Evolutionary conservation across 805 yeast genomes (phyloP).

Genomic region (Sugiyamaella qingdaonensis): DNA sequence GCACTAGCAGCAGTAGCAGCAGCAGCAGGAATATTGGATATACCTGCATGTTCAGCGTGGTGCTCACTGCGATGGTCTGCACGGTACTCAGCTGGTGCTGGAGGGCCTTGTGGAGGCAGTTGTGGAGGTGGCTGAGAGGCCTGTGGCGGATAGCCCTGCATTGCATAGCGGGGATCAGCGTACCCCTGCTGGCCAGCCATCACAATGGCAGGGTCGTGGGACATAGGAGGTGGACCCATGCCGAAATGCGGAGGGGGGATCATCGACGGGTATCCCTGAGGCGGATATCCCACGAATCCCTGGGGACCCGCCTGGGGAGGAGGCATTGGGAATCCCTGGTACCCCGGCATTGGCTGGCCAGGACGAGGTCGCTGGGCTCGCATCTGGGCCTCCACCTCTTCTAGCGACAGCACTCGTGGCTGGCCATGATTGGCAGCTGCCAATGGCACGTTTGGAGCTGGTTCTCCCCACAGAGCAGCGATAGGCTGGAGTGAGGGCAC

Average conservation of each 20-base stretch:
- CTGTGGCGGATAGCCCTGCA: slow-evolving; percentile 7
- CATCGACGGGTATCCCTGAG: slow-evolving; percentile 10
- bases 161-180: not conserved
- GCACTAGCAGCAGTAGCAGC: slow-evolving; percentile 4
- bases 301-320: slow-evolving; percentile 11
- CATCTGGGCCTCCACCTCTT: slow-evolving; percentile 79
- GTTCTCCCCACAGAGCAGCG: slow-evolving; percentile 64
- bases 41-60: slow-evolving; percentile 3
- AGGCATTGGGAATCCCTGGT: slow-evolving; percentile 3
- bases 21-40: not conserved
- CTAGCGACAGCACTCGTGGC: slow-evolving; percentile 61
- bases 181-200: slow-evolving; percentile 9
- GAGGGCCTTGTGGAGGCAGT: slow-evolving; percentile 8
- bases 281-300: slow-evolving; percentile 11
- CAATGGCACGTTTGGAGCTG: slow-evolving; percentile 22
- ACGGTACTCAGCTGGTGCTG: slow-evolving; percentile 5
- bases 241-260: slow-evolving; percentile 6
- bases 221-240: slow-evolving; percentile 6
- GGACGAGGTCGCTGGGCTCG: slow-evolving; percentile 39
- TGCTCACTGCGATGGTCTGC: not conserved
- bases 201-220: slow-evolving; percentile 18
- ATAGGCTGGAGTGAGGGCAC: slow-evolving; percentile 52
- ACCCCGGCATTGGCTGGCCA: slow-evolving; percentile 15
- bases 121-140: slow-evolving; percentile 8
- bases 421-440: slow-evolving; percentile 4